These are phyloP conservation scores for Neonectria sp. DNA, from an alignment of 2,329 filamentous ascomycete species.

Conservation along the genomic window DNA sequence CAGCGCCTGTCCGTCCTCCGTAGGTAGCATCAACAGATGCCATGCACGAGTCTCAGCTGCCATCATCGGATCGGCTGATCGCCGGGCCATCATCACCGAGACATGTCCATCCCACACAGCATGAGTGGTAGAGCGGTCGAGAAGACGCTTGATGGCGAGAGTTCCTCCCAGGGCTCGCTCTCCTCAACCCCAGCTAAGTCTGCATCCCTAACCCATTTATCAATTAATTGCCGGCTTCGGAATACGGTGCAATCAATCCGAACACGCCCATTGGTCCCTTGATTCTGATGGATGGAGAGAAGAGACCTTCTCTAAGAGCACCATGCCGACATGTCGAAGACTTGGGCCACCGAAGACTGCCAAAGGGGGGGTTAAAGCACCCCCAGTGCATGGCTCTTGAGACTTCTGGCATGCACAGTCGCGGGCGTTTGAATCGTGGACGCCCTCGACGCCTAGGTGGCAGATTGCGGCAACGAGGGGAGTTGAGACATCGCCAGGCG, in stretches of 20 bases:
- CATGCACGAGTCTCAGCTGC: conserved; percentile 28
- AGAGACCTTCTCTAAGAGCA: conserved; percentile 7
- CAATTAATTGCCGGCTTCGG: not conserved
- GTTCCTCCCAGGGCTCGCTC: not conserved
- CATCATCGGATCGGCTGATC: conserved; percentile 37
- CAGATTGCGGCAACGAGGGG: conserved; percentile 45
- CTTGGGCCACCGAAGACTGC: not conserved
- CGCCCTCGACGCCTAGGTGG: conserved; percentile 12
- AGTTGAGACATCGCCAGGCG: conserved; percentile 44
- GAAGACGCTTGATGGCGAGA: not conserved
- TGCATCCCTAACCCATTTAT: conserved; percentile 12
- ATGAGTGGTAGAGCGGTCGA: conserved; percentile 31
- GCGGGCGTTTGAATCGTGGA: conserved; percentile 16
- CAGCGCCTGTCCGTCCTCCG: conserved; percentile 14
- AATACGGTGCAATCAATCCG: conserved; percentile 21
- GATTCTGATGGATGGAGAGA: too few relatives aligned
- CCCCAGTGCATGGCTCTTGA: conserved; percentile 7
- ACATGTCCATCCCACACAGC: conserved; percentile 34
- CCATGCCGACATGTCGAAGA: conserved; percentile 12
- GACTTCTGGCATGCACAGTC: conserved; percentile 15
- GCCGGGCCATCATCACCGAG: conserved; percentile 39
- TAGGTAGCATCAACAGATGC: conserved; percentile 11
- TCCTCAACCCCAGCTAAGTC: conserved; percentile 6
- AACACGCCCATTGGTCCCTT: not conserved
- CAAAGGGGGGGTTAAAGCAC: not conserved